Evolutionary conservation across 2,329 filamentous ascomycete species (phyloP).

Genomic region (Orbilia javanica): DNA sequence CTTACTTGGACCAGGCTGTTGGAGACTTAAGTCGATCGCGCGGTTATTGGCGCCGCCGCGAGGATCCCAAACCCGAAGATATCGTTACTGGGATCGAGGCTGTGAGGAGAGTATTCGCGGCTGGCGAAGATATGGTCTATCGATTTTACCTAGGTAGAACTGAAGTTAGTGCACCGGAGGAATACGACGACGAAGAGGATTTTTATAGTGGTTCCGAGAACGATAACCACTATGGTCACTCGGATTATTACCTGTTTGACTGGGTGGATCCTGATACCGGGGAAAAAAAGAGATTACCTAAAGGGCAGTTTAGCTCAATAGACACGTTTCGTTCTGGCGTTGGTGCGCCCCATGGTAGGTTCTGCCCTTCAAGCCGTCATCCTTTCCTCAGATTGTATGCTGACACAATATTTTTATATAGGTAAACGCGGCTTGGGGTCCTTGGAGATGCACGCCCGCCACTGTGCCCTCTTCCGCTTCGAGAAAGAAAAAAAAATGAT

Average conservation of each 20-base stretch:
- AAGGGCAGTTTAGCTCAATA: slow-evolving; percentile 30
- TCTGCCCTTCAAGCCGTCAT: neutral
- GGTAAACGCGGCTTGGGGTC: slow-evolving; percentile 34
- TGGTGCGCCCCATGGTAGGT: slow-evolving; percentile 45
- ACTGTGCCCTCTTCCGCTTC: slow-evolving; percentile 45
- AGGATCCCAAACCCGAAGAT: neutral
- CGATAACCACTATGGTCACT: neutral
- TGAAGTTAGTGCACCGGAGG: slow-evolving; percentile 15
- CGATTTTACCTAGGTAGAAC: slow-evolving; percentile 55
- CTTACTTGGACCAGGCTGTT: slow-evolving; percentile 40
- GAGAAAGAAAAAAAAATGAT: slow-evolving; percentile 50
- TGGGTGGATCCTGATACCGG: slow-evolving; percentile 38
- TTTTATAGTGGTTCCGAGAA: slow-evolving; percentile 19
- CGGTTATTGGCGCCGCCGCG: neutral
- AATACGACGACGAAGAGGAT: slow-evolving; percentile 37
- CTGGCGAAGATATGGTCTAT: slow-evolving; percentile 59
- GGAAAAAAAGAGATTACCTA: slow-evolving; percentile 21
- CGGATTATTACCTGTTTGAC: slow-evolving; percentile 24
- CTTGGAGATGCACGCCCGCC: slow-evolving; percentile 51
- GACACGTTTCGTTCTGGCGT: slow-evolving; percentile 45
- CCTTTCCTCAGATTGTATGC: neutral
- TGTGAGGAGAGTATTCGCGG: slow-evolving; percentile 57
- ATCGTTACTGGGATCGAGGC: slow-evolving; percentile 53
- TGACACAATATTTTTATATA: neutral
- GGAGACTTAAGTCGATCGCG: neutral